Percentiles rank a stretch among this genome's conserved stretches.
phyloP scores from a whole-genome alignment of 2,329 filamentous ascomycete genomes.

The Chrysoporthe austroafricana region DNA sequence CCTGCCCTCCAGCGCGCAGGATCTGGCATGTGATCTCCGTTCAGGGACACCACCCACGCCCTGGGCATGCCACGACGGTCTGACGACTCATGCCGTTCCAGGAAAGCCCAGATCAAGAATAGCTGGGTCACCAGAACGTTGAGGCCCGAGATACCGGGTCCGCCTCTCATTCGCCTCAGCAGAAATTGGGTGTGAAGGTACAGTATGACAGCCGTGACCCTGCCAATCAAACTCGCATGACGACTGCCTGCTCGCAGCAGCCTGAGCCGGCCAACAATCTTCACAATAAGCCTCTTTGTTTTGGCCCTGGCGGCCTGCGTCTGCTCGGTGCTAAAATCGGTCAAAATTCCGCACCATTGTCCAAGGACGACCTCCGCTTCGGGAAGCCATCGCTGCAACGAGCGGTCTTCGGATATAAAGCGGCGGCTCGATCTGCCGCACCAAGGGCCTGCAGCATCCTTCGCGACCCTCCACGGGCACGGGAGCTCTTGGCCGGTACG shows the following conservation, averaged over 20 bases:
- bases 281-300: neutral
- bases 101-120: neutral
- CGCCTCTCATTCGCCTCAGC: neutral
- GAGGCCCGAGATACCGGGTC: slow-evolving; percentile 2
- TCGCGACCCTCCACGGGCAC: neutral
- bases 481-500: neutral
- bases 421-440: slow-evolving; percentile 15
- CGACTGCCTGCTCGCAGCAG: slow-evolving; percentile 10
- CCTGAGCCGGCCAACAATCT: slow-evolving; percentile 4
- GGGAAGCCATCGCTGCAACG: slow-evolving; percentile 12
- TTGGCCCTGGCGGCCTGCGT: slow-evolving; percentile 9
- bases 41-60: neutral
- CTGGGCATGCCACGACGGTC: neutral
- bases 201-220: slow-evolving; percentile 14
- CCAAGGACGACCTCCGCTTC: slow-evolving; percentile 5
- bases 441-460: neutral
- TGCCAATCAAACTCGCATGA: slow-evolving; percentile 19
- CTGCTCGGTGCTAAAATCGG: slow-evolving; percentile 15
- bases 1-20: neutral
- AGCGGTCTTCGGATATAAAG: slow-evolving; percentile 15
- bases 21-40: slow-evolving; percentile 2
- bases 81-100: slow-evolving; percentile 3
- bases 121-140: neutral
- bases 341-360: slow-evolving; percentile 16
- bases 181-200: slow-evolving; percentile 2